These are phyloP conservation scores for Hortiboletus campestris DNA, from an alignment of 768 basidiomycete species.

Conservation along the genomic window DNA sequence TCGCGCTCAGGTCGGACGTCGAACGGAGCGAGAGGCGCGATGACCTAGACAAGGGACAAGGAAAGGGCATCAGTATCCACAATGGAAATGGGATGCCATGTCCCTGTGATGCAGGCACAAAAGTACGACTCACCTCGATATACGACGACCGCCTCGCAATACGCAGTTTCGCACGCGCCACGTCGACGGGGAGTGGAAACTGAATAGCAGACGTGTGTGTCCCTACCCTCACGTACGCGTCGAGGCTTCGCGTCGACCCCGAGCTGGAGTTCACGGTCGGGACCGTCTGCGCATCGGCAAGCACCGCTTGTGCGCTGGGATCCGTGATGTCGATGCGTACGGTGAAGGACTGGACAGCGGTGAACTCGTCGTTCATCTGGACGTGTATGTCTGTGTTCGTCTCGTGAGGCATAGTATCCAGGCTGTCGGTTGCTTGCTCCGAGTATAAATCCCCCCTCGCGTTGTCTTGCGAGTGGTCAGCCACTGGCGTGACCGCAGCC, in stretches of 20 bases:
- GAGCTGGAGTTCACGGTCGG: neutral
- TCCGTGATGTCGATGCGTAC: slow-evolving; percentile 21
- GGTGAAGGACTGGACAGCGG: slow-evolving; percentile 11
- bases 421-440: neutral
- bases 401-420: neutral
- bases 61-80: neutral
- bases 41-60: slow-evolving; percentile 13
- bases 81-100: neutral
- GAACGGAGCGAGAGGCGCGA: slow-evolving; percentile 14
- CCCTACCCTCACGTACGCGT: slow-evolving; percentile 13
- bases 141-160: slow-evolving; percentile 54
- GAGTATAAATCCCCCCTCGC: neutral
- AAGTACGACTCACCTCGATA: slow-evolving; percentile 31
- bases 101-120: neutral
- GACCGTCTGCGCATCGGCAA: slow-evolving; percentile 8
- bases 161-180: slow-evolving; percentile 36
- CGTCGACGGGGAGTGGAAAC: slow-evolving; percentile 47
- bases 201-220: slow-evolving; percentile 22
- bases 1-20: slow-evolving; percentile 20
- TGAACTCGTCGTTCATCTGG: slow-evolving; percentile 11
- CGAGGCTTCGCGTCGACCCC: neutral
- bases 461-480: slow-evolving; percentile 4
- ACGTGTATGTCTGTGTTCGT: slow-evolving; percentile 3
- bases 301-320: slow-evolving; percentile 9
- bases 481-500: neutral